These are phyloP conservation scores for Jamesozyma gamospora DNA, from an alignment of 805 yeast genomes.

Conservation along the genomic window DNA sequence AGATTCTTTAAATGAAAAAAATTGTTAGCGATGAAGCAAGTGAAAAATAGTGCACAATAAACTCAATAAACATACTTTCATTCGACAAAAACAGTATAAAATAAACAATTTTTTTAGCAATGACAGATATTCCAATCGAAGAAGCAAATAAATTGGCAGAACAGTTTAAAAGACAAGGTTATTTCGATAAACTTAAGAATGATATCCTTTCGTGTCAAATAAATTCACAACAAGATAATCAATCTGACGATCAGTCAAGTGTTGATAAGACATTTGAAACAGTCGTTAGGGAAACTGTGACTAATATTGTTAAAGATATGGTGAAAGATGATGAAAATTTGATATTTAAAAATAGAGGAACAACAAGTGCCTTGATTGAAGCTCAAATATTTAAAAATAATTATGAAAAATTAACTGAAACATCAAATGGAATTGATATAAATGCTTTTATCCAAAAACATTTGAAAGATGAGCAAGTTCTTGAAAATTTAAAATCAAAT, in stretches of 20 bases:
- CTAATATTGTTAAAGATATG: slow-evolving; percentile 18
- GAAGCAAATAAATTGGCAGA: slow-evolving; percentile 22
- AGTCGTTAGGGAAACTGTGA: slow-evolving; percentile 14
- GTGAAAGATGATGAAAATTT: slow-evolving; percentile 24
- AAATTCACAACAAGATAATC: neutral
- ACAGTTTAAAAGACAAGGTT: slow-evolving; percentile 26
- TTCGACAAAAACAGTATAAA: neutral
- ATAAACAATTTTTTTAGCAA: neutral
- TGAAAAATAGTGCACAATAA: too few species aligned
- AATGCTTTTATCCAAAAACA: slow-evolving; percentile 12
- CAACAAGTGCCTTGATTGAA: slow-evolving; percentile 28
- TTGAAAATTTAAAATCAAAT: slow-evolving; percentile 11
- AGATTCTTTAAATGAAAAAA: too few species aligned
- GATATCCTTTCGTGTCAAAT: slow-evolving; percentile 11
- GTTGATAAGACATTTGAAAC: slow-evolving; percentile 4
- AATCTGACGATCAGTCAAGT: neutral
- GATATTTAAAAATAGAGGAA: slow-evolving; percentile 27
- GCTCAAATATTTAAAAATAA: slow-evolving; percentile 23
- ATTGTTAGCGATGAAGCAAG: too few species aligned
- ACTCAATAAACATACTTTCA: too few species aligned
- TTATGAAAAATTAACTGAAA: slow-evolving; percentile 14
- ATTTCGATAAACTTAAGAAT: slow-evolving; percentile 25
- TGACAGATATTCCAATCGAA: slow-evolving; percentile 5
- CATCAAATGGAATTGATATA: slow-evolving; percentile 13
- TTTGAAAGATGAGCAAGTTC: slow-evolving; percentile 15